Evolutionary conservation across 2,329 filamentous ascomycete species (phyloP).

Genomic region (Spiromastix sp.): DNA sequence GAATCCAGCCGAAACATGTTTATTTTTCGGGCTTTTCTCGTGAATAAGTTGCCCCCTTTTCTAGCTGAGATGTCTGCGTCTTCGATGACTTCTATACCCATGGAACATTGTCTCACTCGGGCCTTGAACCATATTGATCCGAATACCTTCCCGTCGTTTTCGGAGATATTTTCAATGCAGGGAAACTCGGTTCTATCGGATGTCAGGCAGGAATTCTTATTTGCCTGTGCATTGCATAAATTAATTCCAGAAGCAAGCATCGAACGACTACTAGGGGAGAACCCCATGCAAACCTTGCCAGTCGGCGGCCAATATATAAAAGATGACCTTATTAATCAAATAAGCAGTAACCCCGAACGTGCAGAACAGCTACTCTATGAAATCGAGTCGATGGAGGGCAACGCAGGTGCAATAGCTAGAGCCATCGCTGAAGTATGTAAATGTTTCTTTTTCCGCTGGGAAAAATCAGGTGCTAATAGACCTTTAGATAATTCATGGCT

Average conservation of each 20-base stretch:
- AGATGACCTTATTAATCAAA: slow-evolving; percentile 68
- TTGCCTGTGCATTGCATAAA: slow-evolving; percentile 78
- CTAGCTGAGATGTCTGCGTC: slow-evolving; percentile 47
- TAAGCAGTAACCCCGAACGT: slow-evolving; percentile 62
- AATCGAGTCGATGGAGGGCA: slow-evolving; percentile 82
- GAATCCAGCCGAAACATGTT: slow-evolving; percentile 53
- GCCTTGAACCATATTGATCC: slow-evolving; percentile 54
- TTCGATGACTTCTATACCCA: slow-evolving; percentile 48
- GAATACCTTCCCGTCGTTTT: slow-evolving; percentile 53
- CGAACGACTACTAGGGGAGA: slow-evolving; percentile 70
- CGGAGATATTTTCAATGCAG: slow-evolving; percentile 53
- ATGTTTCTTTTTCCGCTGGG: slow-evolving; percentile 6
- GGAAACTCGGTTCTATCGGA: slow-evolving; percentile 50
- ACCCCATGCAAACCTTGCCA: slow-evolving; percentile 68
- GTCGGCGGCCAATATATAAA: slow-evolving; percentile 65
- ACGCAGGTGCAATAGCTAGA: slow-evolving; percentile 73
- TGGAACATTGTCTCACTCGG: slow-evolving; percentile 56
- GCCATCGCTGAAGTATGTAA: slow-evolving; percentile 59
- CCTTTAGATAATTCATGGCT: slow-evolving; percentile 41
- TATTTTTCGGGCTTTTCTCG: slow-evolving; percentile 74
- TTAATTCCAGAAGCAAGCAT: slow-evolving; percentile 72
- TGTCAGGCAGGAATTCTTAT: slow-evolving; percentile 74
- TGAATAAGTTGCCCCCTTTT: slow-evolving; percentile 58
- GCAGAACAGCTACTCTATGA: slow-evolving; percentile 69
- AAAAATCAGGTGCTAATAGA: slow-evolving; percentile 1